Evolutionary conservation across 257 asterid species (phyloP), one percentile per base, ranked within the genome.

Genomic region (Echium plantagineum): DNA sequence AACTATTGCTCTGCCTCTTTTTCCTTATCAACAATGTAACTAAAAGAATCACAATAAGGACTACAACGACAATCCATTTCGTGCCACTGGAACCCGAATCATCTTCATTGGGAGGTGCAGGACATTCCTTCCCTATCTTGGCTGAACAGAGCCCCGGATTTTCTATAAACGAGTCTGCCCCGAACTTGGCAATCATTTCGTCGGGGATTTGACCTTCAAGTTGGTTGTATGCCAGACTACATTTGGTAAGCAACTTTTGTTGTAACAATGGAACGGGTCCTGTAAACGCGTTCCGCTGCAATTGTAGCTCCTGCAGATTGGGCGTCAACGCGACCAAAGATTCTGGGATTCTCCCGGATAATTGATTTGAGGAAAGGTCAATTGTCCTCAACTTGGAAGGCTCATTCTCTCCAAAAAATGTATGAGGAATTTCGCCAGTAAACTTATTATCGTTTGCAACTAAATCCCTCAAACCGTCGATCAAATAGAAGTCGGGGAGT

Each of bases 231-330:
- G 94, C 76, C 0, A 64, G 71, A 30, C 77, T 75, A 51, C 79
- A 61, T 16, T 15, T 9, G 20, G 22, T 67, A 18, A 89, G 56
- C 71, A 79, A 28, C 16, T 57, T 71, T 1, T 30, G 65, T 10
- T 8, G 60, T 64, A 5, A 61, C 1, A 57, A 7, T 0, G 94
- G 95, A 55, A 90, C 60, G 0, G 71, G 62, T 3, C 96, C 98
- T 3, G 89, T 66, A 66, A 90, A 87, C 51, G 75, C 75, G 53
- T 90, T 90, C 5, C 62, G 35, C 21, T 90, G 85, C 54, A 85
- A 59, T 30, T 26, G 21, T 0, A 83, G 63, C 13, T 79, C 88
- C 24, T 57, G 61, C 7, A 90, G 60, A 65, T 66, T 68, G 1
- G 35, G 61, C 15, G 83, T 51, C 13, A 57, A 58, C 16, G 49